Evolutionary conservation across 495 filamentous ascomycete species (phyloP), one percentile per base, ranked within the genome.

Genomic region (Penicillium coffeae): DNA sequence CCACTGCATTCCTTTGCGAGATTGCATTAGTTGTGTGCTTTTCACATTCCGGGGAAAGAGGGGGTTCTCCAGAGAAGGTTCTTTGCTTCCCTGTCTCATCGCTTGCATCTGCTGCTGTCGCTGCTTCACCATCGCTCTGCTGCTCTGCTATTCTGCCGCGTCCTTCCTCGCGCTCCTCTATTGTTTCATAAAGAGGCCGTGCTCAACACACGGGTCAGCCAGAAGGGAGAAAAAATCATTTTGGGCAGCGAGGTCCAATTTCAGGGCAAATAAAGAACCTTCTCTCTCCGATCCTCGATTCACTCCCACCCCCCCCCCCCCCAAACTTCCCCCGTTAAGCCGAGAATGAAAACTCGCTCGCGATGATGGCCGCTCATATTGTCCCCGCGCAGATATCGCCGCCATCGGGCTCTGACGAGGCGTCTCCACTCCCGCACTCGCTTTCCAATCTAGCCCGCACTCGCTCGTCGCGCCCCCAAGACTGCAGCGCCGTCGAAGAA

Each of bases 361-460:
- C 25, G 25, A 30, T 30, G 25, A 30, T 37, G 42, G 33, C 49
- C 44, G 56, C 69, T 72, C 60, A 72, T 51, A 40, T 63, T 45
- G 43, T 54, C 37, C 60, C 56, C 59, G 50, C 60, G 30, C 63
- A 63, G 56, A 45, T 66, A 45, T 51, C 42, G 10, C 54, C 58
- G 50, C 49, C 61, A 39, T 59, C 60, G 25, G 25, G 25, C 25
- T 30, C 25, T 30, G 25, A 30, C 19, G 55, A 58, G 39, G 46
- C 55, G 42, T 52, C 61, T 21, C 51, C 51, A 51, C 56, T 57
- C 9, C 54, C 58, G 14, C 44, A 58, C 37, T 56, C 51, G 4
- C 38, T 67, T 20, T 56, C 63, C 51, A 64, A 36, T 43, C 46
- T 69, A 16, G 45, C 62, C 30, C 58, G 58, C 39, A 45, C 59